A percentile compares a stretch with the other conserved stretches of the same genome.
These are phyloP conservation scores for Cladophialophora bantiana DNA, from an alignment of 2,329 filamentous ascomycete species.

Conservation along the genomic window DNA sequence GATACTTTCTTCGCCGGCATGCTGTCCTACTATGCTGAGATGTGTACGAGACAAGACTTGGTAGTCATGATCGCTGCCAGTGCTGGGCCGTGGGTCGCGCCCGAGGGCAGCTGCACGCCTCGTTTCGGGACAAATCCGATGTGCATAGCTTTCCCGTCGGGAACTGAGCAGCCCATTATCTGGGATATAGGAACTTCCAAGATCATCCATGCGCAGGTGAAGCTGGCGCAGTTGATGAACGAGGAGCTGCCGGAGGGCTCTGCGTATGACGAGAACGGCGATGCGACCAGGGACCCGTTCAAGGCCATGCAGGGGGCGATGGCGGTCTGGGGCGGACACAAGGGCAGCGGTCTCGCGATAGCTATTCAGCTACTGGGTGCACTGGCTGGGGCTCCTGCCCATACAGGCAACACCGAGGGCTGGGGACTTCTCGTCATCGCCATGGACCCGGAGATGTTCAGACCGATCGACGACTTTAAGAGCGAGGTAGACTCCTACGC, in stretches of 20 bases:
- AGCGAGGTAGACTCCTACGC: conserved; percentile 18
- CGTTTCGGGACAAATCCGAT: conserved; percentile 28
- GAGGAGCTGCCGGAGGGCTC: conserved; percentile 16
- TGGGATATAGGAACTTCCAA: conserved; percentile 31
- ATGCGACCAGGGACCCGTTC: conserved; percentile 18
- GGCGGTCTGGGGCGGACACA: conserved; percentile 29
- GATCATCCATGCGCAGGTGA: conserved; percentile 28
- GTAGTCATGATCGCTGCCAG: conserved; percentile 20
- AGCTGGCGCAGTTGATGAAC: conserved; percentile 16
- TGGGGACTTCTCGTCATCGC: conserved; percentile 23
- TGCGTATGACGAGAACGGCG: conserved; percentile 17
- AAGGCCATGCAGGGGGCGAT: conserved; percentile 22
- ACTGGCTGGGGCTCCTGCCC: conserved; percentile 16
- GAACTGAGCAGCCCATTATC: conserved; percentile 16
- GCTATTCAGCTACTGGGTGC: conserved; percentile 25
- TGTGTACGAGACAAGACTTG: conserved; percentile 20
- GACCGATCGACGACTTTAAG: conserved; percentile 29
- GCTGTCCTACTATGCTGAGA: conserved; percentile 31
- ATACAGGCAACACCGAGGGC: neutral
- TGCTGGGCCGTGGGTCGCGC: conserved; percentile 25
- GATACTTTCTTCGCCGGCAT: conserved; percentile 26
- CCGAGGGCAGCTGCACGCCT: conserved; percentile 19
- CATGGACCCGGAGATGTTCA: conserved; percentile 25
- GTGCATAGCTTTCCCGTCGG: conserved; percentile 23
- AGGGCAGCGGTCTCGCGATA: conserved; percentile 26